Evolutionary conservation across 2,329 filamentous ascomycete species (phyloP), one percentile per base, ranked within the genome.

Genomic region (Cladophialophora yegresii): DNA sequence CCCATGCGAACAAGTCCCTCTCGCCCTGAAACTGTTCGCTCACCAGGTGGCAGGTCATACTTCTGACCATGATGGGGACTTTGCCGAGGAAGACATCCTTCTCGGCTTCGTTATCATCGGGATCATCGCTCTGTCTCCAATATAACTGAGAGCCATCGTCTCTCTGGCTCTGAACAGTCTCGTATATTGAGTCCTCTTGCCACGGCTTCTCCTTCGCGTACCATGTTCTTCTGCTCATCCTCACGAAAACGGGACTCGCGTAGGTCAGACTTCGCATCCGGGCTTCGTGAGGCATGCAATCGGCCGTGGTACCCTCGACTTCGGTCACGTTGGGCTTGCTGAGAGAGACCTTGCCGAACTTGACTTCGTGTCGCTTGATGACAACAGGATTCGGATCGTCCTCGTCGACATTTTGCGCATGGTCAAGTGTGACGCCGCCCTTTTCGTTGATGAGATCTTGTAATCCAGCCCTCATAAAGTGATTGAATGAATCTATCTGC

Each of bases 401-500:
- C 62, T 87, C 84, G 64, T 86, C 85, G 33, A 89, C 88, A 4
- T 92, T 90, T 68, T 93, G 89, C 67, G 92, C 93, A 77, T 97
- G 92, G 75, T 99, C 95, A 69, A 99, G 86, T n/a, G 91, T 92
- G 67, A 98, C 89, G 70, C 89, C 87, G 47, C 91, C 91, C 76
- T 96, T 93, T 77, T 98, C 95, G 73, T 92, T 89, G 65, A 99
- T 90, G 65, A 99, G 87, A 72, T 96, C 91, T 75, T 98, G 93
- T 79, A 99, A 93, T 0, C 93, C 97, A 23, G 91, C 92, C 65
- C 89, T 88, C 63, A 95, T 93, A 74, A 99, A 99, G 76, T 98
- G 93, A 79, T 99, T 92, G 79, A 96, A 99, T 0, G 96, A 99
- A 77, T 98, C 93, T 68, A 98, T 88, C 81, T 99, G 95, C 79